These are phyloP conservation scores for Fusarium nurragi DNA, from an alignment of 2,329 filamentous ascomycete genomes.

Conservation along the genomic window DNA sequence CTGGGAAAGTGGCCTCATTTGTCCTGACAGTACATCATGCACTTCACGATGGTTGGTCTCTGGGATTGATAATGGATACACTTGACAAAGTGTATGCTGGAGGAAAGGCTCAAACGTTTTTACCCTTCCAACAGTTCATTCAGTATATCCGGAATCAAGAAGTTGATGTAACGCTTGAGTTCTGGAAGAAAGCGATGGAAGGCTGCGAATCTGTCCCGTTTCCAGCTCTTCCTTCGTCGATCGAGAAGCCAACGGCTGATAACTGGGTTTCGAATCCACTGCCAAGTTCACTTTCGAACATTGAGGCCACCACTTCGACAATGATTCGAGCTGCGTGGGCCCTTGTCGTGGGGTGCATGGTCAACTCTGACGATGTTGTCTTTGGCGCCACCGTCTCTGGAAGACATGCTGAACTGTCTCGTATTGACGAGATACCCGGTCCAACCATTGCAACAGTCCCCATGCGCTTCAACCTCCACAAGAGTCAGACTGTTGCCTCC, in stretches of 20 bases:
- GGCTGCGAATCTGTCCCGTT: neutral
- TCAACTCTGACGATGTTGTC: constrained; percentile 33
- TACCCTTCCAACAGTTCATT: too few relatives aligned
- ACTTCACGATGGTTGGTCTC: constrained; percentile 43
- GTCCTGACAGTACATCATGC: constrained; percentile 43
- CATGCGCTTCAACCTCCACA: constrained; percentile 42
- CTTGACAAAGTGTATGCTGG: neutral
- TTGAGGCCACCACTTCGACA: constrained; percentile 24
- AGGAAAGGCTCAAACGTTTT: too few relatives aligned
- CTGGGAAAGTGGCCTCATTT: constrained; percentile 14
- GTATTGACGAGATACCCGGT: constrained; percentile 35
- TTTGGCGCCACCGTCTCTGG: constrained; percentile 43
- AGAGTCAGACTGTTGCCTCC: constrained; percentile 42
- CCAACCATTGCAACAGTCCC: constrained; percentile 50
- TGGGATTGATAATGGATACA: neutral
- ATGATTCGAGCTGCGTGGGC: constrained; percentile 37
- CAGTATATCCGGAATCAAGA: too few relatives aligned
- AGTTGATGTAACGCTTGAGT: too few relatives aligned
- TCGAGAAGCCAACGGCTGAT: too few relatives aligned
- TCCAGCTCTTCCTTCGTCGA: too few relatives aligned
- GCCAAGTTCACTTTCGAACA: neutral
- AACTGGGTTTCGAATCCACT: too few relatives aligned
- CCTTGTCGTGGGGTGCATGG: neutral
- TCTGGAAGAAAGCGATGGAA: neutral
- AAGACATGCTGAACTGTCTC: constrained; percentile 34